Base-by-base conservation (phyloP, 2,329 filamentous ascomycete genomes). In the Penicillium sp. region DNA sequence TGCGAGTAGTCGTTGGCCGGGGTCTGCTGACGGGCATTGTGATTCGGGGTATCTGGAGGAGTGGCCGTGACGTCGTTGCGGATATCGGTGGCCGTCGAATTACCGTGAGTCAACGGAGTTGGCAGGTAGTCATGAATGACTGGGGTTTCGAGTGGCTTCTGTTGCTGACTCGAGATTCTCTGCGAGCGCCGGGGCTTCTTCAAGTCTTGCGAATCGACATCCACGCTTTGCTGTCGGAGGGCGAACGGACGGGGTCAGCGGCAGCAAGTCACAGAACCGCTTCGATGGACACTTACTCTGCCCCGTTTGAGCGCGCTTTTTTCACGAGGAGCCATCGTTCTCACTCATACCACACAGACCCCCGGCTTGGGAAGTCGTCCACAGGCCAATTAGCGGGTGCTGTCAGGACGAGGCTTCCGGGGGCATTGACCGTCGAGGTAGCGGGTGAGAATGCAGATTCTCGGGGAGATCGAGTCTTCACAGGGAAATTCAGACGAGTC, bases 121-220 rank as follows among this genome's bases (percentile, higher is more conserved):
- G 92, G 93, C 18, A 96, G 84, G 63, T 91, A 89, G 55, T 86
- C 82, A 69, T 86, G 85, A 67, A 85, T 81, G 67, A 89, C 73
- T 58, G 88, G 86, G 9, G 87, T 88, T 69, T 85, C 85, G 71
- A 71, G 74, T 62, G 67, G 75, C 70, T 73, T 76, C 18, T 80
- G 80, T 65, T 86, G 50, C 39, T 52, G 85, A 33, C 85, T 86
- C 36, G 85, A 87, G 60, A 92, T 79, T 62, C 91, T 87, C 65
- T 90, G 82, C 46, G 91, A 92, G 58, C 91, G 87, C 63, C 94
- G 89, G 60, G 89, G 87, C 76, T 96, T 96, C 83, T 97, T 97
- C 63, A 83, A 79, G 62, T 92, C 89, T 63, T 78, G 74, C 40
- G 70, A 71, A 66, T 85, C 82, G 56, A 88, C 85, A 67, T 85